These are phyloP conservation scores for Chaetomium cochliodes DNA, from an alignment of 495 filamentous ascomycete genomes.

Conservation along the genomic window DNA sequence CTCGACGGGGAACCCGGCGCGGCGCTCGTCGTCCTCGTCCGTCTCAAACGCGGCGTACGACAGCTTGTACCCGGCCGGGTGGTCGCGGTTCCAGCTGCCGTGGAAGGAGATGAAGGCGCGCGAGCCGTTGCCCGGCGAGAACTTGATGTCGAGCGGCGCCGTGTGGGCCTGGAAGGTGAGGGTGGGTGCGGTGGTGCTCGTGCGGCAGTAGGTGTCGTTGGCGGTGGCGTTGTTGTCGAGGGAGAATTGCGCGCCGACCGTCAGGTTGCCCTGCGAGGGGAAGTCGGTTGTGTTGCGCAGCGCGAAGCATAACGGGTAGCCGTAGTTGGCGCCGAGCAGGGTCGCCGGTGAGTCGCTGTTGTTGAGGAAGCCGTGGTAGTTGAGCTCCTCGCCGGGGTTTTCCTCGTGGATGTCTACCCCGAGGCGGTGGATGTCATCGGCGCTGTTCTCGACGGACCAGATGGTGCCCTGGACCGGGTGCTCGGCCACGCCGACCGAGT, in stretches of 20 bases:
- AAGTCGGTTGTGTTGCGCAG: slow-evolving; percentile 54
- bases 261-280: slow-evolving; percentile 27
- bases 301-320: slow-evolving; percentile 69
- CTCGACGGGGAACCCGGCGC: slow-evolving; percentile 43
- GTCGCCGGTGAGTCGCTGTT: slow-evolving; percentile 25
- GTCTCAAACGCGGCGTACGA: slow-evolving; percentile 43
- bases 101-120: slow-evolving; percentile 45
- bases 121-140: slow-evolving; percentile 33
- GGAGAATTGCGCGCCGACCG: slow-evolving; percentile 43
- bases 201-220: slow-evolving; percentile 50
- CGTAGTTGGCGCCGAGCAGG: slow-evolving; percentile 51
- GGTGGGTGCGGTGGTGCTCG: slow-evolving; percentile 44
- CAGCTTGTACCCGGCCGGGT: slow-evolving; percentile 58
- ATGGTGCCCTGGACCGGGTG: slow-evolving; percentile 54
- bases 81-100: slow-evolving; percentile 53
- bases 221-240: slow-evolving; percentile 26
- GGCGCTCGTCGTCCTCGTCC: no score
- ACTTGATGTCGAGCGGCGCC: slow-evolving; percentile 62
- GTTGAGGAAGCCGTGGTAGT: slow-evolving; percentile 64
- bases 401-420: slow-evolving; percentile 62
- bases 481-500: slow-evolving; percentile 64
- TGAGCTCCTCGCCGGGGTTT: slow-evolving; percentile 74
- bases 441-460: slow-evolving; percentile 72
- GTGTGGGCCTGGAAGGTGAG: slow-evolving; percentile 59
- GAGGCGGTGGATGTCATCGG: slow-evolving; percentile 57